phyloP scores from a whole-genome alignment of 345 rosid genomes.

The Sisymbrium altissimum region DNA sequence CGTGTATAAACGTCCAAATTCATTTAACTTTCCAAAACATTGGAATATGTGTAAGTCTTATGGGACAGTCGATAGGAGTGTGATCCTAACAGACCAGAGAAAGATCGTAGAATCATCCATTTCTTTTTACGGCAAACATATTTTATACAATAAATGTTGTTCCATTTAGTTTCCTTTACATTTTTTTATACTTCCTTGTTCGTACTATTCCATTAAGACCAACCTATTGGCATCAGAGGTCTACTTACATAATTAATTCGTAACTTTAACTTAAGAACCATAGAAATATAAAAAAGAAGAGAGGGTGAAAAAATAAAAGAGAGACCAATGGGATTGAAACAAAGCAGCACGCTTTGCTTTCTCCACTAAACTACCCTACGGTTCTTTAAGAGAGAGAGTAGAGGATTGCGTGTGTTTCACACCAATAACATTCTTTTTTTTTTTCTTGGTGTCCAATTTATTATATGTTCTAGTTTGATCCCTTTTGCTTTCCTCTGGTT shows the following conservation, averaged over 20 bases:
- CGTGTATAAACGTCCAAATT: constrained; percentile 1
- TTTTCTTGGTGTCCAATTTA: constrained; percentile 19
- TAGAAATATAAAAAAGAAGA: too few relatives aligned
- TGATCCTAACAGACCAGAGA: constrained; percentile 18
- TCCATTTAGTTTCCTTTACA: neutral
- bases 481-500: neutral
- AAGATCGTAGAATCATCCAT: constrained; percentile 12
- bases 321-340: neutral
- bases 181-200: neutral
- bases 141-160: neutral
- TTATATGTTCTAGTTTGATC: neutral
- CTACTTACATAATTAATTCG: neutral
- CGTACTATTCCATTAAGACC: neutral
- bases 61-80: constrained; percentile 20
- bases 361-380: constrained; percentile 43
- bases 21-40: constrained; percentile 6
- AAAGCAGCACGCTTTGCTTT: constrained; percentile 54
- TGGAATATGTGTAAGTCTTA: constrained; percentile 5
- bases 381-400: constrained; percentile 23
- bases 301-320: too few relatives aligned
- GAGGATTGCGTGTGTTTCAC: constrained; percentile 55
- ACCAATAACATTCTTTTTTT: constrained; percentile 14
- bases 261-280: too few relatives aligned
- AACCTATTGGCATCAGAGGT: neutral
- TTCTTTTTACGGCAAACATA: constrained; percentile 7